Conservation (phyloP, 2,329 filamentous ascomycete genomes). For the Exophiala spinifera region DNA sequence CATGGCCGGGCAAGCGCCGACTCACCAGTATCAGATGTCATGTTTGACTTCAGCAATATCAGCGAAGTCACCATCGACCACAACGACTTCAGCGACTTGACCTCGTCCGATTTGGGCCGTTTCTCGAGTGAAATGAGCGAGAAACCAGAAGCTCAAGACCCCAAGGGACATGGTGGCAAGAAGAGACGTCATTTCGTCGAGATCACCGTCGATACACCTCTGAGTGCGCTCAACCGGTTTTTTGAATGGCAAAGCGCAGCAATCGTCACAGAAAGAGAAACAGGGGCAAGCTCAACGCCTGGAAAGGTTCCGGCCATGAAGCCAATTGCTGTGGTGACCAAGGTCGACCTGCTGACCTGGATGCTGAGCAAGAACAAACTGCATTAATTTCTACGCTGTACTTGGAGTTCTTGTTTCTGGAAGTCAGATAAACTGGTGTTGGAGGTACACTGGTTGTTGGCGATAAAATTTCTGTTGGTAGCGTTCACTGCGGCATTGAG, state of each 20-base stretch:
- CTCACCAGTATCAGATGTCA: conserved; percentile 77
- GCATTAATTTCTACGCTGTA: not conserved
- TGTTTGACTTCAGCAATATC: conserved; percentile 92
- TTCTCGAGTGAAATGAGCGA: conserved; percentile 2
- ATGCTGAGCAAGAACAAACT: conserved; percentile 66
- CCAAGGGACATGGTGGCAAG: not conserved
- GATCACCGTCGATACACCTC: conserved; percentile 85
- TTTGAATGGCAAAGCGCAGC: conserved; percentile 90
- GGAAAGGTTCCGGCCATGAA: conserved; percentile 56
- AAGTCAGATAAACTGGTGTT: too few relatives aligned
- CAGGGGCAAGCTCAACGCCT: conserved; percentile 39
- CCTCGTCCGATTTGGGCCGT: not conserved
- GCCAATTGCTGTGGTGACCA: conserved; percentile 82
- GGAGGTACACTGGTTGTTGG: too few relatives aligned
- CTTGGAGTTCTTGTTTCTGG: too few relatives aligned
- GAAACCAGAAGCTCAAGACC: not conserved
- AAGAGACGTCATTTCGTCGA: conserved; percentile 75
- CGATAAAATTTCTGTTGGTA: too few relatives aligned
- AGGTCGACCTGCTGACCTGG: conserved; percentile 92
- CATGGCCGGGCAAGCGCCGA: conserved; percentile 72
- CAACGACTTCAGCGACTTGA: conserved; percentile 53
- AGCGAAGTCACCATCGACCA: conserved; percentile 90
- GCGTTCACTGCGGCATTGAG: too few relatives aligned
- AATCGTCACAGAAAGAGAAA: conserved; percentile 76
- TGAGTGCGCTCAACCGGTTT: conserved; percentile 82